phyloP scores from a whole-genome alignment of 805 yeast genomes.

The Barnettozyma botsteinii region DNA sequence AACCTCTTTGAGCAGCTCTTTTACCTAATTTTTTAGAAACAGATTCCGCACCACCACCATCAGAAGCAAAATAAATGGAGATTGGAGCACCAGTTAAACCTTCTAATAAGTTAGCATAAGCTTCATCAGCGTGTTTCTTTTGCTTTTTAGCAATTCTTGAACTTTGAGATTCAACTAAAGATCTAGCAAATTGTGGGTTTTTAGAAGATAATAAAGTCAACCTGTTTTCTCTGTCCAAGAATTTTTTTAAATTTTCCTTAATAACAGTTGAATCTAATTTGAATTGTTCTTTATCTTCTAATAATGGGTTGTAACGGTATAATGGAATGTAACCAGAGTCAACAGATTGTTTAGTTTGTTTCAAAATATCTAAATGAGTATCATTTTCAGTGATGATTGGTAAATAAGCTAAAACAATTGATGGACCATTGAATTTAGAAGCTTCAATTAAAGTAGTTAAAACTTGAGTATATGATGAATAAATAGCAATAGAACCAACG shows the following conservation, averaged over 20 bases:
- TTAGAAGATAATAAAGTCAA: constrained; percentile 67
- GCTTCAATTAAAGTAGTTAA: constrained; percentile 88
- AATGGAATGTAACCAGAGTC: constrained; percentile 97
- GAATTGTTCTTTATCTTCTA: constrained; percentile 51
- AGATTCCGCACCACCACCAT: constrained; percentile 87
- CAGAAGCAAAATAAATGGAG: constrained; percentile 79
- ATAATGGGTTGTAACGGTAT: constrained; percentile 73
- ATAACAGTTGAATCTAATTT: constrained; percentile 80
- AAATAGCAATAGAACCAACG: constrained; percentile 92
- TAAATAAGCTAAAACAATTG: constrained; percentile 83
- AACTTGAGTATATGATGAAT: constrained; percentile 89
- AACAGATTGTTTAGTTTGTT: constrained; percentile 84
- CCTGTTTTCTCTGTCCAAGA: constrained; percentile 86
- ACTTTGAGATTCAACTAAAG: constrained; percentile 57
- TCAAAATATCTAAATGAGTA: constrained; percentile 65
- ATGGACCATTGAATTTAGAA: constrained; percentile 83
- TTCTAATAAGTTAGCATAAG: constrained; percentile 70
- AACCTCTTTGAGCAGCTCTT: constrained; percentile 49
- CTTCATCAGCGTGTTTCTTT: constrained; percentile 63
- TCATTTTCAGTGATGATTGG: constrained; percentile 66
- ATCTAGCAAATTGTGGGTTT: constrained; percentile 72
- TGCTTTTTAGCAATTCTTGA: constrained; percentile 55
- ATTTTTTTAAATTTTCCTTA: constrained; percentile 67
- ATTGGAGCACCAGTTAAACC: constrained; percentile 86
- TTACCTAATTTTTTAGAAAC: constrained; percentile 61